phyloP scores from a whole-genome alignment of 306 rosid genomes.

The Quercus parvula region DNA sequence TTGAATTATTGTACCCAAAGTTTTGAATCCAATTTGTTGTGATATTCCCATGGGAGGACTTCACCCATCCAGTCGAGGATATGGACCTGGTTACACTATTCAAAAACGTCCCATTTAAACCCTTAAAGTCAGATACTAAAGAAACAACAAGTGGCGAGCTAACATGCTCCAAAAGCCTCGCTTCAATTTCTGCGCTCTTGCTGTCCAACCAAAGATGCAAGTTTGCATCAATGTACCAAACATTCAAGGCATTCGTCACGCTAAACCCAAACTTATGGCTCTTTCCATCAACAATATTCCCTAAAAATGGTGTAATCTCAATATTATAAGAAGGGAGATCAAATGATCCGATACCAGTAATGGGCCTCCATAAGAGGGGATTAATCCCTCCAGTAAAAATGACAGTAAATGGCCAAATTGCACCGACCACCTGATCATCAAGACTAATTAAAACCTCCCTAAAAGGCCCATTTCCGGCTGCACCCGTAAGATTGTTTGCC shows the following conservation, averaged over 20 bases:
- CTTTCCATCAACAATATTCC: slow-evolving; percentile 63
- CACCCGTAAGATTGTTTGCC: slow-evolving; percentile 51
- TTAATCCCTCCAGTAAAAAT: slow-evolving; percentile 82
- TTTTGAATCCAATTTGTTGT: slow-evolving; percentile 56
- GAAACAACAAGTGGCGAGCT: slow-evolving; percentile 45
- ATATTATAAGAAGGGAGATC: slow-evolving; percentile 88
- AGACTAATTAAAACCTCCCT: slow-evolving; percentile 81
- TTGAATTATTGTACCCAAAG: slow-evolving; percentile 43
- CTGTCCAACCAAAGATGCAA: slow-evolving; percentile 87
- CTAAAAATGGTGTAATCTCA: slow-evolving; percentile 80
- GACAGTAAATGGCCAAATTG: slow-evolving; percentile 89
- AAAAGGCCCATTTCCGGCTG: slow-evolving; percentile 79
- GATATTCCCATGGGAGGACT: slow-evolving; percentile 68
- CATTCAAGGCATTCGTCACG: slow-evolving; percentile 84
- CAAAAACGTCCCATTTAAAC: slow-evolving; percentile 63
- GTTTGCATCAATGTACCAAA: slow-evolving; percentile 85
- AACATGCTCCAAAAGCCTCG: slow-evolving; percentile 38
- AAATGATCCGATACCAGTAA: slow-evolving; percentile 78
- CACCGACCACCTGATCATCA: slow-evolving; percentile 60
- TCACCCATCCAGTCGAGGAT: slow-evolving; percentile 65
- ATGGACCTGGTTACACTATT: slow-evolving; percentile 54
- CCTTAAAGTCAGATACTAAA: slow-evolving; percentile 43
- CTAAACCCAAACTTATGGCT: slow-evolving; percentile 56
- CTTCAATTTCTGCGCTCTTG: slow-evolving; percentile 50
- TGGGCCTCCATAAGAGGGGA: slow-evolving; percentile 94